Percentiles rank a stretch among this genome's conserved stretches.
These are phyloP conservation scores for Dactylellina cionopaga DNA, from an alignment of 2,329 filamentous ascomycete genomes.

Conservation along the genomic window DNA sequence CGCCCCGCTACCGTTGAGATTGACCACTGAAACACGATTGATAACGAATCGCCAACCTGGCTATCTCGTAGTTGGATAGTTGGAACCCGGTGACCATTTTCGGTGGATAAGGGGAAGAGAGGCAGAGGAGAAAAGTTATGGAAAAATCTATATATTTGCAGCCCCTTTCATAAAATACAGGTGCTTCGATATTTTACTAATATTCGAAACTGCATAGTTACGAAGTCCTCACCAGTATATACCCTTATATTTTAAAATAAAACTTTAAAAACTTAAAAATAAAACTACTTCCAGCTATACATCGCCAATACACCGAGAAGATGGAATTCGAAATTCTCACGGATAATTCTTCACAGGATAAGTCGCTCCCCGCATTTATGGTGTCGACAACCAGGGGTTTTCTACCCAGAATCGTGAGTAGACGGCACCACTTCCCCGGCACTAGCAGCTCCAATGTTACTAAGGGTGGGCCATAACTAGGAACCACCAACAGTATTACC, in stretches of 20 bases:
- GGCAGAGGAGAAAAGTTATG: no score
- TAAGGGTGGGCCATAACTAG: constrained; percentile 20
- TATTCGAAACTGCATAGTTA: no score
- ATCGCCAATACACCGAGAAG: not conserved
- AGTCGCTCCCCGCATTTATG: constrained; percentile 77
- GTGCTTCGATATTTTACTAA: not conserved
- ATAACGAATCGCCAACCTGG: not conserved
- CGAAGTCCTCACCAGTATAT: no score
- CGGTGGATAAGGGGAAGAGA: no score
- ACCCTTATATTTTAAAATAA: no score
- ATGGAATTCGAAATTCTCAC: constrained; percentile 69
- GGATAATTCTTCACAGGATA: constrained; percentile 72
- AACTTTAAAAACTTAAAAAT: no score
- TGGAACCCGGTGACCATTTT: no score
- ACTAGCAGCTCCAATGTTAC: not conserved
- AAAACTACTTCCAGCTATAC: no score
- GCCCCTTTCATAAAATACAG: not conserved
- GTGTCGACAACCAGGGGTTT: constrained; percentile 80
- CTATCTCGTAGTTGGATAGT: no score
- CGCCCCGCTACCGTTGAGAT: no score
- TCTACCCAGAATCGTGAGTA: constrained; percentile 69
- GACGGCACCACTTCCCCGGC: not conserved
- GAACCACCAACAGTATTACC: constrained; percentile 74
- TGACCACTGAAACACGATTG: no score
- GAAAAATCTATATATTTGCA: no score